Conservation (phyloP, 768 basidiomycete species). For the Boletales sp. region DNA sequence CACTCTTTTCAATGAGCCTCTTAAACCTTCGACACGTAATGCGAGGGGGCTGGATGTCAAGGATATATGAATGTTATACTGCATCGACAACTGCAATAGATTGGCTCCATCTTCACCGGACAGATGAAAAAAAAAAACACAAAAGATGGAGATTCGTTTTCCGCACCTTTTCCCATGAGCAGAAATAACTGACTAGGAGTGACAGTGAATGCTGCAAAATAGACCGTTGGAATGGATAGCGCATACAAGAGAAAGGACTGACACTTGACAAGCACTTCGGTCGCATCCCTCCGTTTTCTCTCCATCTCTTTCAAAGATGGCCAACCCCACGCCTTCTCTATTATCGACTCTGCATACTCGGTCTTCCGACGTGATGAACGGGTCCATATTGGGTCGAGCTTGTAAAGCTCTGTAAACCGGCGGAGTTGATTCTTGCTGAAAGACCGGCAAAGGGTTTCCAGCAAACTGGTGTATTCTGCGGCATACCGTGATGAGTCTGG, state of each 20-base stretch:
- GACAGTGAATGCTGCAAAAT: conserved; percentile 49
- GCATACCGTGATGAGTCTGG: conserved; percentile 47
- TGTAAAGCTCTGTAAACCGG: conserved; percentile 48
- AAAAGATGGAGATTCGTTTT: neutral
- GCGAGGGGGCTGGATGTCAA: conserved; percentile 53
- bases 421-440: conserved; percentile 64
- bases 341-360: conserved; percentile 46
- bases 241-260: conserved; percentile 21
- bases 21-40: conserved; percentile 56
- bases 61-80: conserved; percentile 60
- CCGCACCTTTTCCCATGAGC: conserved; percentile 65
- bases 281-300: conserved; percentile 47
- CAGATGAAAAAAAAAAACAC: conserved; percentile 8
- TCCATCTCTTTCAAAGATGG: conserved; percentile 53
- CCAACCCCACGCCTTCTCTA: conserved; percentile 70
- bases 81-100: conserved; percentile 54
- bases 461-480: conserved; percentile 48
- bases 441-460: conserved; percentile 52
- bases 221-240: conserved; percentile 1
- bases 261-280: conserved; percentile 47
- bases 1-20: conserved; percentile 48
- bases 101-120: conserved; percentile 55
- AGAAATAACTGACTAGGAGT: conserved; percentile 61
- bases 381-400: conserved; percentile 34
- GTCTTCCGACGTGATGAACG: conserved; percentile 36